These are phyloP conservation scores for Fragosphaeria purpurea DNA, from an alignment of 2,329 filamentous ascomycete genomes.

Conservation along the genomic window DNA sequence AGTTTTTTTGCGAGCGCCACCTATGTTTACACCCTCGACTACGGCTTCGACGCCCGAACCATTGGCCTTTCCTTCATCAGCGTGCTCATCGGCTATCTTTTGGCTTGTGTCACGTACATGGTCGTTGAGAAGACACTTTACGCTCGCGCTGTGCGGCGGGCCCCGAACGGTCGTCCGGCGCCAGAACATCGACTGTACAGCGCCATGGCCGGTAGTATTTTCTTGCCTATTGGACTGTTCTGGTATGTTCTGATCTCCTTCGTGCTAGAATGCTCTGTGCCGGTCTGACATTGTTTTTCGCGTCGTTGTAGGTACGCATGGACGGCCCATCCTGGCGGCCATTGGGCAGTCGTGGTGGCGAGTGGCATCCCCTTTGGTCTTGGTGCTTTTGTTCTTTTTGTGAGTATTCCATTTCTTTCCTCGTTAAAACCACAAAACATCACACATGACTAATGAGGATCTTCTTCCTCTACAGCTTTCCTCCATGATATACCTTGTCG, in stretches of 20 bases:
- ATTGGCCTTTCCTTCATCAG: background rate
- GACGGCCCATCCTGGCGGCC: background rate
- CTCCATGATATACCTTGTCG: constrained; percentile 3
- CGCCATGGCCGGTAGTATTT: constrained; percentile 4
- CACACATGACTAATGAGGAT: too few relatives aligned
- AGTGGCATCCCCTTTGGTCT: constrained; percentile 3
- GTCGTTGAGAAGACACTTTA: background rate
- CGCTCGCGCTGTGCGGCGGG: background rate
- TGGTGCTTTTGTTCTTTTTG: constrained; percentile 2
- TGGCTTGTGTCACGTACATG: background rate
- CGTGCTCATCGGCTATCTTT: background rate
- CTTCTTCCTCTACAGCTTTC: background rate
- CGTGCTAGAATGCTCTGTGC: background rate
- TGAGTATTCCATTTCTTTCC: background rate
- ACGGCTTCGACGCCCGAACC: background rate
- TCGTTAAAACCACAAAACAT: background rate
- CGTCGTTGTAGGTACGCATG: constrained; percentile 1
- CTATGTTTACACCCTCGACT: background rate
- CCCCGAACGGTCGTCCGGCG: background rate
- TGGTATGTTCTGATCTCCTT: background rate
- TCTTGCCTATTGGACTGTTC: constrained; percentile 3
- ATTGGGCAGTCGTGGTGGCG: constrained; percentile 2
- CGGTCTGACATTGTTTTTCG: background rate
- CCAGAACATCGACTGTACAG: constrained; percentile 3
- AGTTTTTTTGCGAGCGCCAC: constrained; percentile 2